Evolutionary conservation across 306 rosid species (phyloP).

Genomic region (Trifolium pratense): DNA sequence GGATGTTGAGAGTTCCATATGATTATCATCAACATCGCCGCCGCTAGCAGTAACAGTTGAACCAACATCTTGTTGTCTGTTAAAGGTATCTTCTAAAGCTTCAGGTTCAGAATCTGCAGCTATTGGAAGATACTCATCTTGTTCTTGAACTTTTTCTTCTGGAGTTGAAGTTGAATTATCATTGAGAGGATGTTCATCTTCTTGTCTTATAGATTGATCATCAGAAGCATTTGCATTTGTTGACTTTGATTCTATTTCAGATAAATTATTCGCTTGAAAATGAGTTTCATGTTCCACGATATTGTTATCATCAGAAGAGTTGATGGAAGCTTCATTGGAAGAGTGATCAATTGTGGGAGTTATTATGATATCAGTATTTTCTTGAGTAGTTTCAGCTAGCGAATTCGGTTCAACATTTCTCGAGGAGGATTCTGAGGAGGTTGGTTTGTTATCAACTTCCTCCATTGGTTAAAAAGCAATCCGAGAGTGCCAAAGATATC

Average conservation of each 20-base stretch:
- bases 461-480: slow-evolving; percentile 56
- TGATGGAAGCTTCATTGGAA: slow-evolving; percentile 37
- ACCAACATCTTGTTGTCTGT: slow-evolving; percentile 35
- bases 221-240: slow-evolving; percentile 44
- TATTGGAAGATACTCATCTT: slow-evolving; percentile 34
- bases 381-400: slow-evolving; percentile 33
- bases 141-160: slow-evolving; percentile 11
- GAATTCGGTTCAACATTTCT: slow-evolving; percentile 31
- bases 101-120: slow-evolving; percentile 30
- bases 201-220: slow-evolving; percentile 38
- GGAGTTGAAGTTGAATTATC: slow-evolving; percentile 45
- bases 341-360: slow-evolving; percentile 34
- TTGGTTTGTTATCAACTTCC: slow-evolving; percentile 46
- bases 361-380: slow-evolving; percentile 19
- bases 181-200: slow-evolving; percentile 44
- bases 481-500: slow-evolving; percentile 39
- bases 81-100: slow-evolving; percentile 16
- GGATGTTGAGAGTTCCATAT: slow-evolving; percentile 32
- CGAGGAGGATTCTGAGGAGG: slow-evolving; percentile 46
- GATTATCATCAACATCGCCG: slow-evolving; percentile 36
- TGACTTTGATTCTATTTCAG: slow-evolving; percentile 31
- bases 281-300: slow-evolving; percentile 42
- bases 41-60: slow-evolving; percentile 34
- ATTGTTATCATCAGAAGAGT: slow-evolving; percentile 39
- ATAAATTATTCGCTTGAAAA: slow-evolving; percentile 26